These are phyloP conservation scores for Talaromyces marneffei DNA, from an alignment of 2,329 filamentous ascomycete genomes.

Conservation along the genomic window DNA sequence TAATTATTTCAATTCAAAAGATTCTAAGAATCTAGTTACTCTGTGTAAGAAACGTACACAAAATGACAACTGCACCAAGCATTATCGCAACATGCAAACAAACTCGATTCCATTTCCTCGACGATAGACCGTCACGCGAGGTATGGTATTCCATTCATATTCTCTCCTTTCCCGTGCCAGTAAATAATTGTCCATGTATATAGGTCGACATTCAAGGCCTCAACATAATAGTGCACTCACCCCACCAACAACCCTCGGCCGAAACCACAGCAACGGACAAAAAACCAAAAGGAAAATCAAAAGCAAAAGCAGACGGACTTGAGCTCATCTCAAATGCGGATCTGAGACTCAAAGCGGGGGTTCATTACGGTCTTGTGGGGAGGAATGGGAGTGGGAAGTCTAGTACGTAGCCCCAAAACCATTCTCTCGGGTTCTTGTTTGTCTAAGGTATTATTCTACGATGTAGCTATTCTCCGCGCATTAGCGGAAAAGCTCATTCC, in stretches of 20 bases:
- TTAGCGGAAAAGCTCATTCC: conserved; percentile 74
- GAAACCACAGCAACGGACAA: conserved; percentile 1
- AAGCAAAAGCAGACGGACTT: conserved; percentile 43
- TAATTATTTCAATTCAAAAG: neutral
- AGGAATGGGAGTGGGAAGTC: conserved; percentile 81
- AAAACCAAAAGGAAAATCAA: conserved; percentile 40
- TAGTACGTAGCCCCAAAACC: conserved; percentile 45
- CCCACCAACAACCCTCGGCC: neutral
- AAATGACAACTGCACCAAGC: conserved; percentile 16
- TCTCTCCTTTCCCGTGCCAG: neutral
- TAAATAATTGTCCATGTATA: neutral
- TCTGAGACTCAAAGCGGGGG: conserved; percentile 64
- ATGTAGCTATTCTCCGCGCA: conserved; percentile 61
- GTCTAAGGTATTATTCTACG: neutral
- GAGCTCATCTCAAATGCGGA: conserved; percentile 68
- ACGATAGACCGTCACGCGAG: conserved; percentile 50
- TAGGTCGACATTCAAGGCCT: conserved; percentile 68
- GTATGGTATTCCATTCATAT: conserved; percentile 20
- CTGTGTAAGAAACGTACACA: neutral
- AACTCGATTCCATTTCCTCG: conserved; percentile 57
- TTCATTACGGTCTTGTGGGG: conserved; percentile 71
- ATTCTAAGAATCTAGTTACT: neutral
- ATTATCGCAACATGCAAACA: conserved; percentile 62
- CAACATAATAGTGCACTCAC: conserved; percentile 25
- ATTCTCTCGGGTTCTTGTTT: neutral